Base-by-base conservation (phyloP, 352 stramenopile species). In the Pythium guiyangense region DNA sequence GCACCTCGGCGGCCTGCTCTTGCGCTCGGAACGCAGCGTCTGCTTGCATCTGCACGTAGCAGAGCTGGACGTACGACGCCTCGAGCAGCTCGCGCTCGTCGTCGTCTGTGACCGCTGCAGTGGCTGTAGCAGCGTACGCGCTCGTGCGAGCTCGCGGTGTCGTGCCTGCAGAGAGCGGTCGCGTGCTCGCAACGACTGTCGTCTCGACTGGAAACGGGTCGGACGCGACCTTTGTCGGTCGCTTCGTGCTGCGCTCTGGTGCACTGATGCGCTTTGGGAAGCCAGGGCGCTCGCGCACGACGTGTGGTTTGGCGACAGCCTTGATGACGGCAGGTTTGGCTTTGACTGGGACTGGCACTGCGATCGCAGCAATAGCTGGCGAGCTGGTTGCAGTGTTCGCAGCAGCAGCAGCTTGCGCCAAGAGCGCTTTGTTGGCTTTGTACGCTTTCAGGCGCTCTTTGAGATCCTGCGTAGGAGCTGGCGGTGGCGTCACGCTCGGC, bases 51-150 rank as follows among this genome's bases (percentile, higher is more conserved):
- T 87, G 72, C 1, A 64, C 57, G 11, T 84, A 74, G 37, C 72
- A 77, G 6, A 89, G 58, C 51, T 87, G 76, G 39, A 71, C 66
- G 35, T 84, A 81, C 17, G 86, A 35, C 5, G 63, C 68, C 37
- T 85, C 65, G 4, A 89, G 59, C 20, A 81, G 40, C 52, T 85
- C 74, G 2, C 82, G 56, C 46, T 86, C 76, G 20, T 80, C 70
- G 27, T 75, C 54, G 25, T 59, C 26, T 35, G 50, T 22, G 48
- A 20, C n/a, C 5, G 39, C n/a, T 39, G 47, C 5, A 5, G 43
- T 12, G 2, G 12, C 2, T 45, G 39, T 45, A 5, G 39, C 9
- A 8, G 14, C 8, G 39, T 45, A 14, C 26, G 22, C 27, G 6
- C 39, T 5, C 14, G 48, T 40, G 6, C 27, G 6, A 46, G 22